phyloP scores from a whole-genome alignment of 1,284 basidiomycete species.

The Ustilago trichophora region DNA sequence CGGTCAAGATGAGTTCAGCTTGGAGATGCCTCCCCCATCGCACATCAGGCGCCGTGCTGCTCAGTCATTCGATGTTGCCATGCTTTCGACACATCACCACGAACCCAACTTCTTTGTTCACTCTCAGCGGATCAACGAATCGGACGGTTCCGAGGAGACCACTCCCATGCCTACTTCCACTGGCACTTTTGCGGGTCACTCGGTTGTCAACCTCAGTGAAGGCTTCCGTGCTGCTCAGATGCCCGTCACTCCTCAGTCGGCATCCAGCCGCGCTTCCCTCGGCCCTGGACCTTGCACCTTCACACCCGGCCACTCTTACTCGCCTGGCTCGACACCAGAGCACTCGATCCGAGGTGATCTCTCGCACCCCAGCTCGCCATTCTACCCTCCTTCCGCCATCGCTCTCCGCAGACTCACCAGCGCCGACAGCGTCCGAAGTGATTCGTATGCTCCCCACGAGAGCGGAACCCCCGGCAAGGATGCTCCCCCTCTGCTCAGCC shows the following conservation, averaged over 20 bases:
- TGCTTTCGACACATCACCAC: slow-evolving; percentile 26
- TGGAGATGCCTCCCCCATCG: slow-evolving; percentile 41
- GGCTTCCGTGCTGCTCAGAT: slow-evolving; percentile 34
- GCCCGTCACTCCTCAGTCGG: slow-evolving; percentile 31
- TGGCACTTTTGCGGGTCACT: slow-evolving; percentile 42
- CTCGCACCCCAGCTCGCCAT: slow-evolving; percentile 36
- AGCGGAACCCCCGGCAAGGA: slow-evolving; percentile 16
- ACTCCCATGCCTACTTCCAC: slow-evolving; percentile 52
- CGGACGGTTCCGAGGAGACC: slow-evolving; percentile 45
- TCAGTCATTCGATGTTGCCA: slow-evolving; percentile 45
- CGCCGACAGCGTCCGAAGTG: slow-evolving; percentile 20
- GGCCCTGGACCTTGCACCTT: slow-evolving; percentile 28
- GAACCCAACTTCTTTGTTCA: slow-evolving; percentile 5
- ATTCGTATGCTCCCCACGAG: slow-evolving; percentile 28
- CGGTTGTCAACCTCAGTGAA: slow-evolving; percentile 34
- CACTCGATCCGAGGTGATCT: slow-evolving; percentile 32
- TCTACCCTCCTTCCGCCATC: slow-evolving; percentile 25
- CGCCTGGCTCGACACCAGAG: slow-evolving; percentile 43
- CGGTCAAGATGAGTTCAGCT: slow-evolving; percentile 31
- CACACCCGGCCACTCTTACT: slow-evolving; percentile 46
- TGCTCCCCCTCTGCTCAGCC: slow-evolving; percentile 29
- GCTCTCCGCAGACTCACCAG: slow-evolving; percentile 32
- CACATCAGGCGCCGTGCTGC: slow-evolving; percentile 27
- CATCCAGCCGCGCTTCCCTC: slow-evolving; percentile 23
- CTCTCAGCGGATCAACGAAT: slow-evolving; percentile 23